A percentile compares a stretch with the other conserved stretches of the same genome.
Evolutionary conservation across 108 stramenopile genomes (phyloP).

Genomic region (Aureococcus anophagefferens): DNA sequence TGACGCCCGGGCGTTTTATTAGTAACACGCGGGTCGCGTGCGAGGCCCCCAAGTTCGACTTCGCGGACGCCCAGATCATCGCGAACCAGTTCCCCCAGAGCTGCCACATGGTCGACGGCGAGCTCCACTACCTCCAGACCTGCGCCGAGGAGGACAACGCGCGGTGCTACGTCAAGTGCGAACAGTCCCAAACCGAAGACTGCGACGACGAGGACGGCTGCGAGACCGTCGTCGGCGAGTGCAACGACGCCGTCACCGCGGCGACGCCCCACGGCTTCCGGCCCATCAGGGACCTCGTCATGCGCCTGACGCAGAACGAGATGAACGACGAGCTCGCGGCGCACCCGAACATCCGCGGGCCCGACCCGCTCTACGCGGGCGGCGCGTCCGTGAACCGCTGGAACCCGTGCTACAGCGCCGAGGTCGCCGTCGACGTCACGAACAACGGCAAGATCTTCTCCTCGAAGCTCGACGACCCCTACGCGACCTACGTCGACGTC

Average conservation of each 20-base stretch:
- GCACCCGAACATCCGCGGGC: neutral
- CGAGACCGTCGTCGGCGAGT: too few relatives aligned
- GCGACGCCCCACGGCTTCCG: too few relatives aligned
- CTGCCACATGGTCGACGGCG: too few relatives aligned
- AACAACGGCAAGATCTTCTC: slow-evolving; percentile 37
- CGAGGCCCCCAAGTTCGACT: slow-evolving; percentile 23
- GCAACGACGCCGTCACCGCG: too few relatives aligned
- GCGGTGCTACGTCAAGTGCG: neutral
- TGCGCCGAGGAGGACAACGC: neutral
- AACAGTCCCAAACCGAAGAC: neutral
- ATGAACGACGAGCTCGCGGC: too few relatives aligned
- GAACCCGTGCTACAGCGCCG: slow-evolving; percentile 52
- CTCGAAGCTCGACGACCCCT: too few relatives aligned
- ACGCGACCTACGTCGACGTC: neutral
- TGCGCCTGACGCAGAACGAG: too few relatives aligned
- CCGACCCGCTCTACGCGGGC: neutral
- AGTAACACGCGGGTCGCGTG: slow-evolving; percentile 52
- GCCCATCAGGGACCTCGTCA: too few relatives aligned
- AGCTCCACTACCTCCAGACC: neutral
- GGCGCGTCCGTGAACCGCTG: slow-evolving; percentile 16
- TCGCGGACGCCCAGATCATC: slow-evolving; percentile 5
- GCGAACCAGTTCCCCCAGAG: neutral
- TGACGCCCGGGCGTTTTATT: slow-evolving; percentile 36
- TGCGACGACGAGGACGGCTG: neutral
- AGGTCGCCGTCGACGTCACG: slow-evolving; percentile 56